A percentile compares a stretch with the other conserved stretches of the same genome.
phyloP scores from a whole-genome alignment of 768 basidiomycete genomes.

The Pilatotrama ljubarskyi region DNA sequence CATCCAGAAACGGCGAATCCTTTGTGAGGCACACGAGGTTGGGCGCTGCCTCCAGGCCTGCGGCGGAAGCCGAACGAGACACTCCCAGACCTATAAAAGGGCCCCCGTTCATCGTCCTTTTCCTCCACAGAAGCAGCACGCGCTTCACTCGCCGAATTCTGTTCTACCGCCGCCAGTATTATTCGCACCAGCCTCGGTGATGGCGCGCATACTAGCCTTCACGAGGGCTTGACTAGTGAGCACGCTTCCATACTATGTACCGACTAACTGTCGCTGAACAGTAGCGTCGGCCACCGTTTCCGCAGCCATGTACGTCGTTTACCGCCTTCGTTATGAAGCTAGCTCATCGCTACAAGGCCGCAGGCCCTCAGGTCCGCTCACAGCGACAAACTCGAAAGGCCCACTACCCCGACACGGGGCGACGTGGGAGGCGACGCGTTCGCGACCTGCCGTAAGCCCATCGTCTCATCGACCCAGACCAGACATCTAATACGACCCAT shows the following conservation, averaged over 20 bases:
- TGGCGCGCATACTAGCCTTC: not conserved
- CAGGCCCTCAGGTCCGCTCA: too few relatives aligned
- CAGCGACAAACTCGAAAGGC: too few relatives aligned
- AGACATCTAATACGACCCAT: too few relatives aligned
- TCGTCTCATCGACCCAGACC: too few relatives aligned
- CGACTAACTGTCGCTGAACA: not conserved
- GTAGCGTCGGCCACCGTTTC: too few relatives aligned
- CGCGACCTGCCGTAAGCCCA: too few relatives aligned
- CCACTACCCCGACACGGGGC: too few relatives aligned
- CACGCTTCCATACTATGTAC: not conserved
- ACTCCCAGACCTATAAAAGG: not conserved
- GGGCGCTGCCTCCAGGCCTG: not conserved
- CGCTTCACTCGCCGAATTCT: not conserved
- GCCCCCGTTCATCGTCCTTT: not conserved
- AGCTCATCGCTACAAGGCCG: too few relatives aligned
- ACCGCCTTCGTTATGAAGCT: too few relatives aligned
- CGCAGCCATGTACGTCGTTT: too few relatives aligned
- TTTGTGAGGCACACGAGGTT: not conserved
- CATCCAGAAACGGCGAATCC: not conserved
- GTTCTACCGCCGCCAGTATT: not conserved
- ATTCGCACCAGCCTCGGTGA: not conserved
- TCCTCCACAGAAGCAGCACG: not conserved
- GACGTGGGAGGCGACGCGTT: too few relatives aligned
- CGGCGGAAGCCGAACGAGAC: not conserved
- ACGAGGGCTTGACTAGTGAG: not conserved